phyloP scores from a whole-genome alignment of 164 flowering plant genomes.

The Hamamelis virginiana region DNA sequence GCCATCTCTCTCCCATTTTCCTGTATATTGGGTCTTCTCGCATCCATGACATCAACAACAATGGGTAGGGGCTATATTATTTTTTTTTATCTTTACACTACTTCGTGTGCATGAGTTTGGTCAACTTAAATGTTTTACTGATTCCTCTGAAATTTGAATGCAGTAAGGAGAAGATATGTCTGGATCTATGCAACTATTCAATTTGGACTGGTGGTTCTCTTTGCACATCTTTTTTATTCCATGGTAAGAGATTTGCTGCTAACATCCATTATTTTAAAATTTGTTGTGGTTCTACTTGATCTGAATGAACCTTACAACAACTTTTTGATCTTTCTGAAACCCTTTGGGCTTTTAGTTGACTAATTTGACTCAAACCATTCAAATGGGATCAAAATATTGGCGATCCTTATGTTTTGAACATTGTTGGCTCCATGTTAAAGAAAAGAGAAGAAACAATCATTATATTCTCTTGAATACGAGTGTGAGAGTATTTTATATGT shows the following conservation, averaged over 20 bases:
- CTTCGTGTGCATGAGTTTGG: neutral
- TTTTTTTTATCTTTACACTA: neutral
- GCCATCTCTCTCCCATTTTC: constrained; percentile 56
- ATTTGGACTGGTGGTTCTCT: constrained; percentile 46
- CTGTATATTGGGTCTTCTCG: constrained; percentile 47
- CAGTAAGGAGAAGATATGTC: constrained; percentile 49
- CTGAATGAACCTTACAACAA: no score
- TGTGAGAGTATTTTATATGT: neutral
- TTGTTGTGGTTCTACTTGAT: no score
- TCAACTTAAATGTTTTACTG: constrained; percentile 5
- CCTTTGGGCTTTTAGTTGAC: neutral
- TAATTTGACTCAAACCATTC: neutral
- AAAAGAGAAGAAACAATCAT: neutral
- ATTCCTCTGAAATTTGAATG: neutral
- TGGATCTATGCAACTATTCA: constrained; percentile 66
- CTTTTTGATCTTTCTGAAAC: neutral
- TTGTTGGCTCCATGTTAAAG: neutral
- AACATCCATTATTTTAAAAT: neutral
- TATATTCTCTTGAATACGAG: no score
- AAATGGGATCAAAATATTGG: neutral
- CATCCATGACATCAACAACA: constrained; percentile 51
- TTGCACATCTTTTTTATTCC: constrained; percentile 53
- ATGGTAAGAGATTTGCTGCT: constrained; percentile 37
- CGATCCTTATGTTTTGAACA: neutral
- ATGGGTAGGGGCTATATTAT: constrained; percentile 34